Percentiles rank a stretch among this genome's conserved stretches.
Conservation (phyloP, 768 basidiomycete genomes). For the Pisolithus orientalis region DNA sequence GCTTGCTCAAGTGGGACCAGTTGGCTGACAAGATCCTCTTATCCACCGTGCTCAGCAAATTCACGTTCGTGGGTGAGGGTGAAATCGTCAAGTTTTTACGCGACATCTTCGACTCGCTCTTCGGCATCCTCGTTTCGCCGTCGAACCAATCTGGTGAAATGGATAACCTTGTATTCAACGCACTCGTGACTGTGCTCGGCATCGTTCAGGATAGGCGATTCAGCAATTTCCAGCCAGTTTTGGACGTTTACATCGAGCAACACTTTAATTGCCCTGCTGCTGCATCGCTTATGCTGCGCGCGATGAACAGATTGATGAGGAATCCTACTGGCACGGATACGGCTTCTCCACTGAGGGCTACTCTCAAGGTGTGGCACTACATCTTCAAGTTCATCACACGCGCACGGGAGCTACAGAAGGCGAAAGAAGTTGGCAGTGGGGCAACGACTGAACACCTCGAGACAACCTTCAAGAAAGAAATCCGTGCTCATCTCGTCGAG, state of each 20-base stretch:
- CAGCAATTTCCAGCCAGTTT: conserved; percentile 88
- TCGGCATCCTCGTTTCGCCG: conserved; percentile 76
- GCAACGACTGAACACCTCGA: conserved; percentile 86
- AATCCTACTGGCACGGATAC: conserved; percentile 67
- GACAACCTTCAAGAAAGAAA: conserved; percentile 74
- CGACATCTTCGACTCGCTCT: conserved; percentile 89
- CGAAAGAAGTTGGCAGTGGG: conserved; percentile 69
- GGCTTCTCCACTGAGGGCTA: conserved; percentile 75
- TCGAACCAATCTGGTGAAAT: conserved; percentile 72
- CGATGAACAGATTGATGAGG: conserved; percentile 76
- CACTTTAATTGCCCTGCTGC: conserved; percentile 82
- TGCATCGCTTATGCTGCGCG: conserved; percentile 77
- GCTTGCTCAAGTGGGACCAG: conserved; percentile 76
- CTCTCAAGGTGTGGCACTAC: conserved; percentile 95
- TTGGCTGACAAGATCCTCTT: conserved; percentile 59
- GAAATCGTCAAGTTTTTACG: conserved; percentile 92
- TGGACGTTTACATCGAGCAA: conserved; percentile 88
- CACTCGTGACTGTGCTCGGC: conserved; percentile 84
- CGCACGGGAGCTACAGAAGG: conserved; percentile 84
- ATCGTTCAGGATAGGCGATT: conserved; percentile 93
- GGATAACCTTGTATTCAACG: conserved; percentile 84
- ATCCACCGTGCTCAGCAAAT: conserved; percentile 68
- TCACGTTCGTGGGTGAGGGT: conserved; percentile 89
- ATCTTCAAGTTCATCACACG: conserved; percentile 92
- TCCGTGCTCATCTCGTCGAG: conserved; percentile 68